phyloP scores from a whole-genome alignment of 163 green algal genomes.

The Chlamydomonas reinhardtii region DNA sequence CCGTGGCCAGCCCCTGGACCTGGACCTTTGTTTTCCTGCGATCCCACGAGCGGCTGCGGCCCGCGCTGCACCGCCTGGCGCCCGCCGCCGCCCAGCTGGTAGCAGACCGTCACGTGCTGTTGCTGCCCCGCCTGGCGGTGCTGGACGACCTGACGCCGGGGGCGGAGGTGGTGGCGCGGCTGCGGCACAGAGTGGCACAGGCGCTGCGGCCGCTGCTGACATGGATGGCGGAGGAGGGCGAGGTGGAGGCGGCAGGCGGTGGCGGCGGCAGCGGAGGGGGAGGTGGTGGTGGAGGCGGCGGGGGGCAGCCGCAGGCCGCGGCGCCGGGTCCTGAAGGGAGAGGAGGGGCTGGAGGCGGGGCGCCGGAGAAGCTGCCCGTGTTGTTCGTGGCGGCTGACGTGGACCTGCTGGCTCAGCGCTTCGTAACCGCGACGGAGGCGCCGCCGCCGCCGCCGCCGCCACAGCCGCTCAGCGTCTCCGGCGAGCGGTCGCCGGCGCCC shows the following conservation, averaged over 20 bases:
- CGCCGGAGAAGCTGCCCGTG: constrained; percentile 2
- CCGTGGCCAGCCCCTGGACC: constrained; percentile 12
- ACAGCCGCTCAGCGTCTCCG: no score
- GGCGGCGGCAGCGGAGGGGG: not conserved
- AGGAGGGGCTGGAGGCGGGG: no score
- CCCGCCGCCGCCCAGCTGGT: constrained; percentile 13
- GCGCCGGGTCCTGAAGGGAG: not conserved
- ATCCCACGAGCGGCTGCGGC: not conserved
- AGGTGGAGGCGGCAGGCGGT: no score
- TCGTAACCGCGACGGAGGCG: not conserved
- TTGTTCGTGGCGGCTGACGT: constrained; percentile 2
- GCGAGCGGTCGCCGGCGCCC: no score
- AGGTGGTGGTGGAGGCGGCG: not conserved
- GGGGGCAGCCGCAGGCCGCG: not conserved
- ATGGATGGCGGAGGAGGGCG: constrained; percentile 35
- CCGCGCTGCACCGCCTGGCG: constrained; percentile 19
- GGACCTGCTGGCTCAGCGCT: not conserved
- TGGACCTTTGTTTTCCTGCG: constrained; percentile 35
- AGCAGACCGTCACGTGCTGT: not conserved
- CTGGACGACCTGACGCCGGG: constrained; percentile 29
- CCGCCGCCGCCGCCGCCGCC: no score
- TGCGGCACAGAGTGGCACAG: not conserved
- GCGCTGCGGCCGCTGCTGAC: constrained; percentile 18
- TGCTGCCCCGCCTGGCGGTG: not conserved
- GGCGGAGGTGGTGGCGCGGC: constrained; percentile 6